These are phyloP conservation scores for Picea glauca DNA, from an alignment of 75 land plant genomes.

Conservation along the genomic window DNA sequence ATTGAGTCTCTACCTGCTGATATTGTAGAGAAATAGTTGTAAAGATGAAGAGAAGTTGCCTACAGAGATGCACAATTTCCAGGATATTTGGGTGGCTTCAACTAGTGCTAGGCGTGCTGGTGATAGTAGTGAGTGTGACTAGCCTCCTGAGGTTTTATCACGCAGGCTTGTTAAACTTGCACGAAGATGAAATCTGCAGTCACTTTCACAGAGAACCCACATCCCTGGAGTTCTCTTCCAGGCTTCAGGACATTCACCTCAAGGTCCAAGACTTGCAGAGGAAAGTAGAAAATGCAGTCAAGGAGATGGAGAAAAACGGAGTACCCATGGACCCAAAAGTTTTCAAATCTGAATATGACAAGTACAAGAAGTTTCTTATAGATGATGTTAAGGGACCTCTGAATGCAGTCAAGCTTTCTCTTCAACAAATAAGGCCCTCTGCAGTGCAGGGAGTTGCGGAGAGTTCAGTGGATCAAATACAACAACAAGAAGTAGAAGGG, in stretches of 20 bases:
- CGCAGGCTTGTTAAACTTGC: conserved; percentile 30
- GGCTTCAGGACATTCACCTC: conserved; percentile 38
- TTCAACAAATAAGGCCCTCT: conserved; percentile 36
- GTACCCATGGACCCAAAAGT: conserved; percentile 10
- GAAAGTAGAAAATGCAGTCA: conserved; percentile 40
- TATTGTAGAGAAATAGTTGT: too few species aligned
- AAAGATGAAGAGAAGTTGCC: too few species aligned
- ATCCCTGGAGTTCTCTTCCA: conserved; percentile 26
- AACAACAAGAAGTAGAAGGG: conserved; percentile 11
- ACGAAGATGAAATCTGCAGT: conserved; percentile 40
- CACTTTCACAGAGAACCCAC: conserved; percentile 27
- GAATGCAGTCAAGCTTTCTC: conserved; percentile 42
- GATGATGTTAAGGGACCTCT: conserved; percentile 56
- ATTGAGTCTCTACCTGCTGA: too few species aligned
- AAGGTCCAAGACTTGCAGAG: conserved; percentile 42
- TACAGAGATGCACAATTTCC: conserved; percentile 13
- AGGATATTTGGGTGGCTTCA: conserved; percentile 48
- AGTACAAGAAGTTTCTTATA: conserved; percentile 42
- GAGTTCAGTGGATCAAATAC: conserved; percentile 6
- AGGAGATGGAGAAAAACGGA: conserved; percentile 38
- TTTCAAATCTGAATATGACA: background rate
- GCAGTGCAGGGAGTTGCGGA: background rate
- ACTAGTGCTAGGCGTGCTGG: conserved; percentile 42
- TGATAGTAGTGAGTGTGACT: conserved; percentile 51
- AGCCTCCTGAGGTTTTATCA: conserved; percentile 55